These are phyloP conservation scores for Mycena belliarum DNA, from an alignment of 768 basidiomycete genomes.

Conservation along the genomic window DNA sequence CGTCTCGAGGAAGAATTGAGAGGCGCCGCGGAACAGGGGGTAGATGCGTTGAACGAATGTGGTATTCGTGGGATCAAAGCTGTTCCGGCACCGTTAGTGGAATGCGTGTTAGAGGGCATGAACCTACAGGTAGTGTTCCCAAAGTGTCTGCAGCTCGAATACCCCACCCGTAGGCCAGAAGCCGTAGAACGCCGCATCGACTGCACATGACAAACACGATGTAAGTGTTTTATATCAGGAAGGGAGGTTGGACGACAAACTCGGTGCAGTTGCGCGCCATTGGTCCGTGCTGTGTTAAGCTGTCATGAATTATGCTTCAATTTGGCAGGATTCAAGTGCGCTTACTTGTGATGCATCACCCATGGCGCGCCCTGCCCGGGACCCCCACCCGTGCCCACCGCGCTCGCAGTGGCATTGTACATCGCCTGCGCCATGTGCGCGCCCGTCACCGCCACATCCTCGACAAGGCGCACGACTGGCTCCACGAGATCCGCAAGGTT, in stretches of 20 bases:
- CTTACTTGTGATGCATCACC: constrained; percentile 22
- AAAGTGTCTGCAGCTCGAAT: constrained; percentile 18
- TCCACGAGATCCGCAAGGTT: constrained; percentile 22
- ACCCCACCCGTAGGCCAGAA: constrained; percentile 20
- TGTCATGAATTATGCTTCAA: too few species aligned
- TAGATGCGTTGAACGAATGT: constrained; percentile 13
- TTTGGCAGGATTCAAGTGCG: too few species aligned
- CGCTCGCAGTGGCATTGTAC: constrained; percentile 19
- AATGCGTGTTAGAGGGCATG: neutral
- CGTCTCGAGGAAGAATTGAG: constrained; percentile 13
- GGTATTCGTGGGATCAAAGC: constrained; percentile 11
- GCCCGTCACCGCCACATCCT: constrained; percentile 20
- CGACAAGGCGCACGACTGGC: constrained; percentile 13
- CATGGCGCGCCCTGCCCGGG: constrained; percentile 11
- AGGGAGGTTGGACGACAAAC: neutral
- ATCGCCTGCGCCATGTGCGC: constrained; percentile 12
- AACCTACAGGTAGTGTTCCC: constrained; percentile 16
- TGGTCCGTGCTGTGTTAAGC: constrained; percentile 14
- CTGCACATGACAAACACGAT: neutral
- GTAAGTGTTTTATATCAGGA: neutral
- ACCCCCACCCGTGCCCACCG: neutral
- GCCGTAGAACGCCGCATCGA: constrained; percentile 23
- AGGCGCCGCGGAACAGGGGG: constrained; percentile 8
- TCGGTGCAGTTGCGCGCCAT: constrained; percentile 8
- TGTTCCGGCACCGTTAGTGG: neutral